phyloP scores from a whole-genome alignment of 2,329 filamentous ascomycete species.

The Colletotrichum higginsianum region DNA sequence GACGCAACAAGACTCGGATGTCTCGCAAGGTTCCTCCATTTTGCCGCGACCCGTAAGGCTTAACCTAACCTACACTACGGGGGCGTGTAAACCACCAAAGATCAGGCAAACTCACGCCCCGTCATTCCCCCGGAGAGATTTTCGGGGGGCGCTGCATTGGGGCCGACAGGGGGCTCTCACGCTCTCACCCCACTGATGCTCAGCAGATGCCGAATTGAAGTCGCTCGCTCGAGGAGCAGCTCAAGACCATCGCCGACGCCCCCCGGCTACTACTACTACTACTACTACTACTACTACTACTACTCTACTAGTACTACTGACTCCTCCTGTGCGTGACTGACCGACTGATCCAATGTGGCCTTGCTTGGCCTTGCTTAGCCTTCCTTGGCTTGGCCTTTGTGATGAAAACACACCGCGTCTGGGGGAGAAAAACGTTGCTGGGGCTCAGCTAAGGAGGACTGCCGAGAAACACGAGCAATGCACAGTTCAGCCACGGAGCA shows the following conservation, averaged over 20 bases:
- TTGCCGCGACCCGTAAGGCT: too few relatives aligned
- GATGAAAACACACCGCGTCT: neutral
- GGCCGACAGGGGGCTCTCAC: constrained; percentile 8
- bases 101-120: constrained; percentile 5
- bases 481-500: constrained; percentile 6
- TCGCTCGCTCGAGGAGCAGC: neutral
- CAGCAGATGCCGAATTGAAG: neutral
- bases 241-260: neutral
- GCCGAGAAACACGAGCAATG: constrained; percentile 3
- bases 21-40: neutral
- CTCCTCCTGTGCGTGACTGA: neutral
- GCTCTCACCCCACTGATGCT: constrained; percentile 3
- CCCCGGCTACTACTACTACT: too few relatives aligned
- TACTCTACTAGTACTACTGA: too few relatives aligned
- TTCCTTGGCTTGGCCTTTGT: neutral
- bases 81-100: neutral
- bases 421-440: neutral
- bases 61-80: too few relatives aligned
- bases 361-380: too few relatives aligned
- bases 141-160: constrained; percentile 19
- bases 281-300: too few relatives aligned
- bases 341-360: neutral
- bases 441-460: neutral
- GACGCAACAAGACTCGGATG: too few relatives aligned
- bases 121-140: constrained; percentile 33